phyloP scores from a whole-genome alignment of 306 rosid species.

The Sesbania bispinosa region DNA sequence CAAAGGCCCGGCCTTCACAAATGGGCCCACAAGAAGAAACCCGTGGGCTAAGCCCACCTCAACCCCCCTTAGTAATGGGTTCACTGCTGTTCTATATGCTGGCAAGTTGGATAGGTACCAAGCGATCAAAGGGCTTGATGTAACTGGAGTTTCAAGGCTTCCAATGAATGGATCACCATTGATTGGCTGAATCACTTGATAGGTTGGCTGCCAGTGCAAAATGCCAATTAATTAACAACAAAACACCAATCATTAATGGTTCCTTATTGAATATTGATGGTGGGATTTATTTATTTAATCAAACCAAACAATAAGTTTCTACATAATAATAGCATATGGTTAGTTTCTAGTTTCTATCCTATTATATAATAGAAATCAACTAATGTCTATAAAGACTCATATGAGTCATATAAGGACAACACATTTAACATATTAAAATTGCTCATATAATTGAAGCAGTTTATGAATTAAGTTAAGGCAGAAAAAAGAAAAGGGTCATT shows the following conservation, averaged over 20 bases:
- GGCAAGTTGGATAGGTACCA: slow-evolving; percentile 98
- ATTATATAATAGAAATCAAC: neutral
- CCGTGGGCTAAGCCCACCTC: slow-evolving; percentile 98
- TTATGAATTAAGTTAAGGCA: neutral
- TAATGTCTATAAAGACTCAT: neutral
- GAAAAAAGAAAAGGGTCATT: neutral
- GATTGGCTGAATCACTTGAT: slow-evolving; percentile 90
- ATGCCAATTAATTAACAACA: neutral
- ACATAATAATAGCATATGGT: neutral
- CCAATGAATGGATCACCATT: slow-evolving; percentile 99
- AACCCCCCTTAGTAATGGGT: slow-evolving; percentile 77
- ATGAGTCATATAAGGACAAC: neutral
- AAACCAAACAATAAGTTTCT: neutral
- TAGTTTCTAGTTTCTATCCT: neutral
- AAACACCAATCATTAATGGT: neutral
- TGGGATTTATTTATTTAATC: neutral
- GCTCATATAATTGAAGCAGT: neutral
- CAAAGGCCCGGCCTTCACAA: slow-evolving; percentile 86
- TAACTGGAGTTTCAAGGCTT: slow-evolving; percentile 91
- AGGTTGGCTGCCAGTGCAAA: slow-evolving; percentile 48
- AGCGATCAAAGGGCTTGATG: slow-evolving; percentile 92
- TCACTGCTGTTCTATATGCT: slow-evolving; percentile 89
- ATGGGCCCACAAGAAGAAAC: slow-evolving; percentile 77
- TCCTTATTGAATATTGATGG: neutral
- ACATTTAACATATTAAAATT: neutral